Base-by-base conservation (phyloP, 2,329 filamentous ascomycete genomes). In the Fusarium sp. region DNA sequence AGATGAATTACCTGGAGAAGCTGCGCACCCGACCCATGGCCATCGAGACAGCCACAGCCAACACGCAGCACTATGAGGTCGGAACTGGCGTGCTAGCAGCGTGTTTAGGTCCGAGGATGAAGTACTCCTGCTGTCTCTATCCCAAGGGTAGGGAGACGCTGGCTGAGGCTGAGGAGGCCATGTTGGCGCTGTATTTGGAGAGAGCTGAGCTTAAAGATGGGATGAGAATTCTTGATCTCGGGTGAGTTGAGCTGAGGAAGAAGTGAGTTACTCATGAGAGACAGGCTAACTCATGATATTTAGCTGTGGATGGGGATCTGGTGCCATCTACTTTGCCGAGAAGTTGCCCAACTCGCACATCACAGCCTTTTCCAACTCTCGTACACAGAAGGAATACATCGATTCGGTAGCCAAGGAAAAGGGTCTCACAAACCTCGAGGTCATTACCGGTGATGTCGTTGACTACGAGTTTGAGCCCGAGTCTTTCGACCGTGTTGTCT, bases 1-100 rank as follows among this genome's bases (percentile, higher is more conserved):
- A 93, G 80, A 91, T 92, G 88, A 83, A 83, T 27, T 93, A 91
- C 79, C 86, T 94, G 12, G 84, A 89, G 61, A 81, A 86, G 4
- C 84, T 93, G n/a, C 86, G 90, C 22, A 85, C 83, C 17, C 85
- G 87, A 38, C 91, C 91, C 12, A 93, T 94, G 71, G 92, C 92
- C n/a, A 87, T 93, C 74, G 90, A 92, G 80, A 93, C 91, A 1
- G 86, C 85, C 4, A 84, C 86, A 3, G 91, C 92, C 25, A 93
- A 94, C 79, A 84, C 88, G 76, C 92, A 94, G 85, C 92, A 94
- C 81, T 94, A 94, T 78, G 92, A 94, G 82, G 91, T 94, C 45
- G 90, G 90, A 43, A 92, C 91, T 0, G 90, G 89, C 4, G 89
- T 93, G 27, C 81, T 94, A 45, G 82, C 83, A 32, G 88, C 87